phyloP scores from a whole-genome alignment of 106 monocot species.

The Dioscorea zingiberensis region DNA sequence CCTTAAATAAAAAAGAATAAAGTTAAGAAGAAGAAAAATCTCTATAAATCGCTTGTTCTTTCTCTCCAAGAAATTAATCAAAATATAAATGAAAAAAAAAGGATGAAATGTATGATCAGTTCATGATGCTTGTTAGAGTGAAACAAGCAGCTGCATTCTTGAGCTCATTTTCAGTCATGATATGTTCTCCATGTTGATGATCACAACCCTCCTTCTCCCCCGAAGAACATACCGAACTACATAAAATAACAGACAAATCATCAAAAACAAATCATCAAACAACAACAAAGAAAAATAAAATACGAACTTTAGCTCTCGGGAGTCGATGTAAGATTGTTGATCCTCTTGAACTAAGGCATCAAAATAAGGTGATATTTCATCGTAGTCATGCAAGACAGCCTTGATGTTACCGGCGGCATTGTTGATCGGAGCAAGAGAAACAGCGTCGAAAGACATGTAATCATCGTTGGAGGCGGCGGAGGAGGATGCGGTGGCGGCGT shows the following conservation, averaged over 20 bases:
- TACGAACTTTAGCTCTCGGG: slow-evolving; percentile 8
- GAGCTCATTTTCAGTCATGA: slow-evolving; percentile 1
- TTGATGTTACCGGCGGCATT: background rate
- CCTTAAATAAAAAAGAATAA: no score
- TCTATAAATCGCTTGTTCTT: no score
- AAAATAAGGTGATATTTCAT: slow-evolving; percentile 19
- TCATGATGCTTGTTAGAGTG: slow-evolving; percentile 5
- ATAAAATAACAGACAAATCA: background rate
- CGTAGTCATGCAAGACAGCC: background rate
- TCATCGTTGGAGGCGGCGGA: background rate
- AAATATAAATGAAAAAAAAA: no score
- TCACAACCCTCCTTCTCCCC: no score
- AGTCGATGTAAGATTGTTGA: slow-evolving; percentile 2
- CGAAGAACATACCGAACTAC: background rate
- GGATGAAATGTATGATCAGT: background rate
- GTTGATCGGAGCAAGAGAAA: background rate
- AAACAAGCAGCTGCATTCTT: slow-evolving; percentile 12
- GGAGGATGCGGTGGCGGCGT: background rate
- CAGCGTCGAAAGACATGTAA: background rate
- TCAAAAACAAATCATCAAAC: background rate
- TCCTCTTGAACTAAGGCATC: slow-evolving; percentile 8
- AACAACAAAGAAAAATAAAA: background rate
- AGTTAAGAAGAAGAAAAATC: no score
- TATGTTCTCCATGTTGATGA: background rate
- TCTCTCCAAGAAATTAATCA: no score